A percentile compares a stretch with the other conserved stretches of the same genome.
Evolutionary conservation across 345 rosid genomes (phyloP).

Genomic region (Melastoma malabathricum): DNA sequence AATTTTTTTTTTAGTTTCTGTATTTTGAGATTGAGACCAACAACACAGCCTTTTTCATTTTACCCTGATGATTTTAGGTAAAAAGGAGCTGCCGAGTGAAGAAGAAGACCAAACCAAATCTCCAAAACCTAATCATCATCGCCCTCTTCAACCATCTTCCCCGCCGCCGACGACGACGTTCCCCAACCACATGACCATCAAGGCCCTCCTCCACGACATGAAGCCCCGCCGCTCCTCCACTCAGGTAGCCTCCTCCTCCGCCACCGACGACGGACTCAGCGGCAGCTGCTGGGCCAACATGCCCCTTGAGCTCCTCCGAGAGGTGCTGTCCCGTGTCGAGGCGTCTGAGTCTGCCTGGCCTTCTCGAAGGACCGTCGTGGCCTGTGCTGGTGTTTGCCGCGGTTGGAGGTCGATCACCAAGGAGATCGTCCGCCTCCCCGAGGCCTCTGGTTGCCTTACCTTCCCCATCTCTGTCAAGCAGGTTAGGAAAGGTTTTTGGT

Average conservation of each 20-base stretch:
- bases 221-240: slow-evolving; percentile 50
- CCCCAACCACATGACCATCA: slow-evolving; percentile 26
- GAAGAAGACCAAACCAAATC: no score
- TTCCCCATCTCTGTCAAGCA: slow-evolving; percentile 82
- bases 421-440: slow-evolving; percentile 54
- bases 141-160: no score
- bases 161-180: background rate
- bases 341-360: slow-evolving; percentile 62
- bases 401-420: slow-evolving; percentile 52
- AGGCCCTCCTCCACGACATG: slow-evolving; percentile 21
- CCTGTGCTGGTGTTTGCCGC: slow-evolving; percentile 77
- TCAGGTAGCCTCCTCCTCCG: slow-evolving; percentile 22
- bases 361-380: slow-evolving; percentile 50
- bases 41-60: no score
- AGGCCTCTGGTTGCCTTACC: slow-evolving; percentile 52
- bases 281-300: slow-evolving; percentile 54
- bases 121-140: no score
- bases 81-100: no score
- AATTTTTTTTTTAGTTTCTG: no score
- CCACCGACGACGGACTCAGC: slow-evolving; percentile 9
- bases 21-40: no score
- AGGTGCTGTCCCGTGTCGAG: slow-evolving; percentile 51
- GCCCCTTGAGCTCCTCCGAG: slow-evolving; percentile 69
- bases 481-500: slow-evolving; percentile 21
- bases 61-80: no score